These are phyloP conservation scores for Botryosphaeria agaves DNA, from an alignment of 2,329 filamentous ascomycete species.

Conservation along the genomic window DNA sequence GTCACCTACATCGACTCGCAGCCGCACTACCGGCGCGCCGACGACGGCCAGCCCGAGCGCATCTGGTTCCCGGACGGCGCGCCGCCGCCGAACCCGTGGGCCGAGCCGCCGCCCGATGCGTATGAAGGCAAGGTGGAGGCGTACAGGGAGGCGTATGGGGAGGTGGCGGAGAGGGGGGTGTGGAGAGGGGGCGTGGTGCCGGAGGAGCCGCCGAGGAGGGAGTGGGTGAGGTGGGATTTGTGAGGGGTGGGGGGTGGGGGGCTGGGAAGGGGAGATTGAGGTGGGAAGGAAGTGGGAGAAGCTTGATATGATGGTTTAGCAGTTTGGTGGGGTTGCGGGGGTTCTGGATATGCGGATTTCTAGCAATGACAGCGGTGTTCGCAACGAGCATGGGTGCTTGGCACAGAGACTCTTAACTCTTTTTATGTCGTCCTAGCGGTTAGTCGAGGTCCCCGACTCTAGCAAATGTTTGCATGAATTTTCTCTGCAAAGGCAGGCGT, in stretches of 20 bases:
- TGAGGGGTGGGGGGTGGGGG: conserved; percentile 19
- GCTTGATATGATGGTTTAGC: no score
- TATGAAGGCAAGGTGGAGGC: conserved; percentile 39
- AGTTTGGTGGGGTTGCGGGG: no score
- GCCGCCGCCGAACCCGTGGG: conserved; percentile 36
- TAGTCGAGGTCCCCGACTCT: no score
- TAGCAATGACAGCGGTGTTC: no score
- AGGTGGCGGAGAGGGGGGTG: conserved; percentile 44
- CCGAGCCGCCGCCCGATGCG: conserved; percentile 25
- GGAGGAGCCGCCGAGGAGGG: conserved; percentile 56
- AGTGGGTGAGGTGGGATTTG: conserved; percentile 60
- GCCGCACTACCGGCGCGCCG: conserved; percentile 32
- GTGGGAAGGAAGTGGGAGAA: no score
- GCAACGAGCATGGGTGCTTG: no score
- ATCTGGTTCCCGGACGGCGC: conserved; percentile 62
- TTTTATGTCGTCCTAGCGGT: no score
- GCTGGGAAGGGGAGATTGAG: no score
- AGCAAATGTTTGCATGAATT: no score
- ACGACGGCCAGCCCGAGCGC: conserved; percentile 40
- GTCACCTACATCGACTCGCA: conserved; percentile 36
- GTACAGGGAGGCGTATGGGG: conserved; percentile 43
- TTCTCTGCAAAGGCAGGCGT: no score
- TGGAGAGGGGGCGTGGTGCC: conserved; percentile 62
- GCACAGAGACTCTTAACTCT: no score
- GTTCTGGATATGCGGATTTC: no score